Evolutionary conservation across 2,329 filamentous ascomycete species (phyloP), one percentile per base, ranked within the genome.

Genomic region (Hortaea werneckii): DNA sequence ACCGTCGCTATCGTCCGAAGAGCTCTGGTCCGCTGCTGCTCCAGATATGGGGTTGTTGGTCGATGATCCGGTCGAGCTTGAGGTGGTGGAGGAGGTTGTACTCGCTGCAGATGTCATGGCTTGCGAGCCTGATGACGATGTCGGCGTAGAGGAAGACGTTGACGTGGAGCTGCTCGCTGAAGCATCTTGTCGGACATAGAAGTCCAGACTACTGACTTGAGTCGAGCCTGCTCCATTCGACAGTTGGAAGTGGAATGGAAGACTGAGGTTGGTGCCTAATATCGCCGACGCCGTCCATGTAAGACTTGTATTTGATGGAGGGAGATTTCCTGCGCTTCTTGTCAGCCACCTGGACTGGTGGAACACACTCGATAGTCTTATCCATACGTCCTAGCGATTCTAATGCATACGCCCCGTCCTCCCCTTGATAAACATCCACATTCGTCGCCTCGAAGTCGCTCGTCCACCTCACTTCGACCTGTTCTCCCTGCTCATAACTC

Each of bases 391-490:
- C 48, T 9, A 52, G 20, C 10, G 40, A 27, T n/a, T 46, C 32
- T n/a, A 29, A 6, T 4, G 13, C 34, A 10, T 30, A 48, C 27
- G 28, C 28, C 27, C 50, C 50, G 42, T 52, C 40, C 10, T 30
- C 42, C 7, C 48, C 42, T 40, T 52, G 47, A 37, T 29, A 52
- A 8, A 50, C 44, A 13, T 27, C 13, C 37, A 52, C 32, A 7
- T 44, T 46, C 37, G 48, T 50, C 2, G 9, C 10, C 10, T 41
- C 43, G 29, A 38, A 52, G 10, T 29, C 32, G 1, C 30, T 50
- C 40, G 40, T 29, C 50, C 50, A 52, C 27, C 40, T 27, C 6
- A 52, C 13, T 32, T 29, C 20, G 29, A 52, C 50, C 29, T 44
- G 12, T 7, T 50, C 28, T 7, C 50, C 50, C 5, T 34, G 20